These are phyloP conservation scores for Crotalaria pallida DNA, from an alignment of 306 rosid species.

Conservation along the genomic window DNA sequence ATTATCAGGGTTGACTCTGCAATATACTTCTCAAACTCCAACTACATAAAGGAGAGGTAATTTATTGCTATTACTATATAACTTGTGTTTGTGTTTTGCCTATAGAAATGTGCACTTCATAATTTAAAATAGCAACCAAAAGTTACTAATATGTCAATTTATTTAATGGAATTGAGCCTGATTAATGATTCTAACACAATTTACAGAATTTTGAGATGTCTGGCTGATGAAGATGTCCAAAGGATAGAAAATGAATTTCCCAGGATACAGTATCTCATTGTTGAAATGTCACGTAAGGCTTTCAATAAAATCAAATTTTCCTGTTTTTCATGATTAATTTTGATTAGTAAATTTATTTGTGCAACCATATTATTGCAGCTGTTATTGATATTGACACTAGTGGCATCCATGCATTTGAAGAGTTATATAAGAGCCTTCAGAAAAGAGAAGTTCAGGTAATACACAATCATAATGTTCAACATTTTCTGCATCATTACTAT, in stretches of 20 bases:
- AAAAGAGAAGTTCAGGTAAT: slow-evolving; percentile 52
- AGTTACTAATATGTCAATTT: background rate
- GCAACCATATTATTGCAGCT: slow-evolving; percentile 39
- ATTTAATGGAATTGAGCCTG: background rate
- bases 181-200: background rate
- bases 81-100: background rate
- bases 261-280: slow-evolving; percentile 32
- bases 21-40: slow-evolving; percentile 80
- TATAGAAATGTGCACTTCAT: background rate
- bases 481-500: background rate
- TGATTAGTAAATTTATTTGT: background rate
- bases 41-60: slow-evolving; percentile 82
- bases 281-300: slow-evolving; percentile 86
- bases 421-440: slow-evolving; percentile 42
- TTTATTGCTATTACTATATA: background rate
- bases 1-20: slow-evolving; percentile 84
- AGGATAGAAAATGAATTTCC: slow-evolving; percentile 19
- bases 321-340: background rate
- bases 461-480: background rate
- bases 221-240: slow-evolving; percentile 48
- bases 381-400: slow-evolving; percentile 78
- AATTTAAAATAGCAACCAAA: background rate
- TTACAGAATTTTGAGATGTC: slow-evolving; percentile 72
- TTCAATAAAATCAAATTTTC: background rate
- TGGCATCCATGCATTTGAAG: slow-evolving; percentile 68